Evolutionary conservation across 768 basidiomycete genomes (phyloP).

Genomic region (Kwoniella dendrophila): DNA sequence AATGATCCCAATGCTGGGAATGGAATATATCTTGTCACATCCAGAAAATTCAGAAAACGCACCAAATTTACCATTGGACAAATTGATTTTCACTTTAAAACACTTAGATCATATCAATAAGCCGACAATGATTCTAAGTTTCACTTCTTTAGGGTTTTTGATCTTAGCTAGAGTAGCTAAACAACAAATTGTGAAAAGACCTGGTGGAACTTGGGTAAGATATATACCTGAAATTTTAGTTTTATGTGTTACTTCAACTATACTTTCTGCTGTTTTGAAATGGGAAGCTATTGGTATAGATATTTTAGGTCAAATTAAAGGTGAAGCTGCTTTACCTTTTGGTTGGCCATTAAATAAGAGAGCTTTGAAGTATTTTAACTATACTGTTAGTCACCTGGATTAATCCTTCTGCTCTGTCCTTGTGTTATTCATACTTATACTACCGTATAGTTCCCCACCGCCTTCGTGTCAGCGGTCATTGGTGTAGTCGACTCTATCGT

Average conservation of each 20-base stretch:
- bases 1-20: slow-evolving; percentile 85
- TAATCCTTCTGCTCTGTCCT: not conserved
- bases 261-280: slow-evolving; percentile 66
- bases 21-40: slow-evolving; percentile 56
- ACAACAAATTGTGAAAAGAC: slow-evolving; percentile 60
- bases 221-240: slow-evolving; percentile 88
- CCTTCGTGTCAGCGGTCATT: slow-evolving; percentile 74
- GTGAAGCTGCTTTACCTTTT: slow-evolving; percentile 63
- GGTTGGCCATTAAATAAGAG: slow-evolving; percentile 69
- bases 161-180: slow-evolving; percentile 63
- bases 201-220: slow-evolving; percentile 66
- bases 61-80: slow-evolving; percentile 71
- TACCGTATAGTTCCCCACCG: slow-evolving; percentile 49
- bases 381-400: slow-evolving; percentile 59
- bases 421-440: not conserved
- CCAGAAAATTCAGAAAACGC: slow-evolving; percentile 35
- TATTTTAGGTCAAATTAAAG: slow-evolving; percentile 76
- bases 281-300: slow-evolving; percentile 81
- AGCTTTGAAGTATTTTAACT: slow-evolving; percentile 68
- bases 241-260: slow-evolving; percentile 80
- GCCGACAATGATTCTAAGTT: slow-evolving; percentile 73
- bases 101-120: slow-evolving; percentile 61
- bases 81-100: slow-evolving; percentile 72
- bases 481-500: slow-evolving; percentile 95
- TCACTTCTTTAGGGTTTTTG: slow-evolving; percentile 68